Base-by-base conservation (phyloP, 768 basidiomycete genomes). In the Podaxis carcinomalis region DNA sequence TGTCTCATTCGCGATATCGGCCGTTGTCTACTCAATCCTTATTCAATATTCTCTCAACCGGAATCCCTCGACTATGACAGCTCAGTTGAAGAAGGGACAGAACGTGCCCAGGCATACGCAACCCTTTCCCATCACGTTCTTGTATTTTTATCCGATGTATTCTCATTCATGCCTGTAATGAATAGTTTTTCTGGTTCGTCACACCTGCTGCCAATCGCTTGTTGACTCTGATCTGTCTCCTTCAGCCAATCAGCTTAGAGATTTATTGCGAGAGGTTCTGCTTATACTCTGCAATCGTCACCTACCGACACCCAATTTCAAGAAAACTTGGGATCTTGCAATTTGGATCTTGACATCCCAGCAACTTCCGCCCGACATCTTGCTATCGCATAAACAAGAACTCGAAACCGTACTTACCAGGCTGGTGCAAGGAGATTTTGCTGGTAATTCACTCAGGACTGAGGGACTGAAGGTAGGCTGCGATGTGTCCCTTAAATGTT, bases 61-160 rank as follows among this genome's bases (percentile, higher is more conserved):
- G 52, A 61, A 36, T 72, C 74, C 19, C 67, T 63, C 54, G 46
- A 63, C 27, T 35, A 63, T 44, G 65, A 71, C 13, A 25, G 39
- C 16, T 21, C 59, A 5, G 65, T 65, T n/a, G 73, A 73, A 37
- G 76, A 78, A 23, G 72, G 80, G 13, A 65, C 78, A 39, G 75
- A 80, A 61, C 60, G 69, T 55, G 74, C 78, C 19, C 70, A 73
- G 47, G 77, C 83, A 61, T 64, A 77, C 16, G 76, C 78, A 9
- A 69, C 68, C 1, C 67, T 89, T n/a, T 84, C 80, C 62, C 80
- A 83, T 28, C 72, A 80, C 62, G 82, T 85, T 3, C 72, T 90
- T 28, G 77, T 79, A 62, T 69, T 83, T 51, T 63, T 83, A 42
- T 78, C 83, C 4, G 76, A 77, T 54, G 73, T 89, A 57, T 78